Evolutionary conservation across 2,329 filamentous ascomycete genomes (phyloP), one percentile per base, ranked within the genome.

Genomic region (Talaromyces sp.): DNA sequence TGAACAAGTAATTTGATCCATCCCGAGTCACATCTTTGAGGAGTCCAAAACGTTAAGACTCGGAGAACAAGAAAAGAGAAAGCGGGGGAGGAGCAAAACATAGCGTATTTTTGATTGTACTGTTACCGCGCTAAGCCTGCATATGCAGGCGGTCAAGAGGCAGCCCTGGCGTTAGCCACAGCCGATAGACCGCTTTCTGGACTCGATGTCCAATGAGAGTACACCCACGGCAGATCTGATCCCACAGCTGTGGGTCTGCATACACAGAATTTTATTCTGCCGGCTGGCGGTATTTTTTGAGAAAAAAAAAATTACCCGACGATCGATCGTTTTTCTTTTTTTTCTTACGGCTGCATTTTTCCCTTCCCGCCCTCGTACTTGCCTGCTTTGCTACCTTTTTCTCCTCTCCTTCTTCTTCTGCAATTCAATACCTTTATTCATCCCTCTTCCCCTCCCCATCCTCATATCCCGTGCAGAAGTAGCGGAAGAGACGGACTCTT

Each of bases 391-490:
- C 33, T 37, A 52, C 33, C 39, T 52, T 52, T 52, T 39, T 15
- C 45, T 33, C 17, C 45, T 52, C 48, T 45, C 57, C 56, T 57
- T 46, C 57, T 64, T 40, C 56, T 64, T 64, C 62, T 63, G 58
- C 63, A 43, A 56, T 59, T 8, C 45, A 35, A 48, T 48, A 10
- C 8, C 15, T 11, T 33, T 31, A 58, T 33, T 28, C 55, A 36
- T 43, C 45, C 31, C 21, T 50, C 17, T 28, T 33, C 53, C 35
- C 31, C 63, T 64, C 62, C 63, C 62, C 61, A 60, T 64, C 64
- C 46, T 61, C 62, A 48, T 50, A 21, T 15, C 43, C 66, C 60
- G 65, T 68, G 68, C 68, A 62, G 64, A 65, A 66, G 66, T 64
- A 64, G 63, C 64, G 63, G 58, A 62, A 61, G 63, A 56, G 57